These are phyloP conservation scores for Adansonia rubrostipa DNA, from an alignment of 441 rosid genomes.

Conservation along the genomic window DNA sequence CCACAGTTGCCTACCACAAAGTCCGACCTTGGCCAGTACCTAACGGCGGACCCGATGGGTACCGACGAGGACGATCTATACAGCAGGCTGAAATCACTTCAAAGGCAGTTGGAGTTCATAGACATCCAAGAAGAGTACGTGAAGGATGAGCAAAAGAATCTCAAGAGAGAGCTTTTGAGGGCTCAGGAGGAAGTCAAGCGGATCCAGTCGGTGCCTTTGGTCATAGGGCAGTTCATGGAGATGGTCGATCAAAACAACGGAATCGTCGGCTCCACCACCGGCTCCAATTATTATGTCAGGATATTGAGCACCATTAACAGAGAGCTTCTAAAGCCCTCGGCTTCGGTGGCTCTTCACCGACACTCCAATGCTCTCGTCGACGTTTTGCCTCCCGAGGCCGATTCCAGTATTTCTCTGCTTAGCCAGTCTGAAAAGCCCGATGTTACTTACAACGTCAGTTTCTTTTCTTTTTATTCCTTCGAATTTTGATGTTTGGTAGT, in stretches of 20 bases:
- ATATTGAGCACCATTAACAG: constrained; percentile 91
- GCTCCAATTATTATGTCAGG: constrained; percentile 91
- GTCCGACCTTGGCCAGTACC: constrained; percentile 36
- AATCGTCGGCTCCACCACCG: constrained; percentile 96
- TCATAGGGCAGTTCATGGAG: constrained; percentile 99
- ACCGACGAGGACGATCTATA: constrained; percentile 85
- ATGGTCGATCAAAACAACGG: constrained; percentile 99
- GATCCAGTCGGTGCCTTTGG: constrained; percentile 95
- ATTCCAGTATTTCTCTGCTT: constrained; percentile 93
- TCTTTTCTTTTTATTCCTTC: neutral
- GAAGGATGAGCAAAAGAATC: constrained; percentile 95
- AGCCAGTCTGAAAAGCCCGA: constrained; percentile 99
- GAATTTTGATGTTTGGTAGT: neutral
- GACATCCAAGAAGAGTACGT: constrained; percentile 97
- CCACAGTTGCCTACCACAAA: constrained; percentile 34
- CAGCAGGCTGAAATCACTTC: constrained; percentile 72
- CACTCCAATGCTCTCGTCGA: constrained; percentile 97
- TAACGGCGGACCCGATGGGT: constrained; percentile 22
- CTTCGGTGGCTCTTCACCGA: constrained; percentile 96
- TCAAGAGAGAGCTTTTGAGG: constrained; percentile 87
- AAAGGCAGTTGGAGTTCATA: constrained; percentile 85
- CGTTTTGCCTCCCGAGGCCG: constrained; percentile 97
- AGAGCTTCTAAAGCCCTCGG: constrained; percentile 91
- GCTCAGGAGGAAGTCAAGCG: constrained; percentile 99
- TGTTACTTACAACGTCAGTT: constrained; percentile 78